Conservation (phyloP, 2,329 filamentous ascomycete species). For the Hypoxylon sp. region DNA sequence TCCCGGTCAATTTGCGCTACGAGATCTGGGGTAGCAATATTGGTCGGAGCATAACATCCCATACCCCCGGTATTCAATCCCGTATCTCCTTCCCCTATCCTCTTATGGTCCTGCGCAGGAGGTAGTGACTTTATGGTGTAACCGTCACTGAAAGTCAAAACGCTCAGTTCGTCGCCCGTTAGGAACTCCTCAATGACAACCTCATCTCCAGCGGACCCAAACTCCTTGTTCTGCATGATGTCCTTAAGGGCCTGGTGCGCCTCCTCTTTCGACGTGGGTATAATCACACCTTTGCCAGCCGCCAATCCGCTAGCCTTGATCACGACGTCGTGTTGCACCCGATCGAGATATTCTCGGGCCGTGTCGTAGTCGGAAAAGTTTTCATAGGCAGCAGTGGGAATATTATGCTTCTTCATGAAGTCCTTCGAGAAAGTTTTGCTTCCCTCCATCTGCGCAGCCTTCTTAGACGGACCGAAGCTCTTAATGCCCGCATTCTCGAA, state of each 20-base stretch:
- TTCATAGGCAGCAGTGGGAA: conserved; percentile 91
- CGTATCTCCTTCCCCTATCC: conserved; percentile 88
- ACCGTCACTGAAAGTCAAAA: conserved; percentile 92
- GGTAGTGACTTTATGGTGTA: conserved; percentile 86
- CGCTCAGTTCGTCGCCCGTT: conserved; percentile 90
- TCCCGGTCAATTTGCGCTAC: conserved; percentile 82
- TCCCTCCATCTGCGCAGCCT: conserved; percentile 91
- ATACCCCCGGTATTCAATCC: conserved; percentile 97
- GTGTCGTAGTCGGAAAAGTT: conserved; percentile 85
- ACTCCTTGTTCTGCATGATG: conserved; percentile 91
- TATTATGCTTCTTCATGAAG: conserved; percentile 92
- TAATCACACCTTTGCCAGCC: conserved; percentile 94
- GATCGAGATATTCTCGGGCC: conserved; percentile 80
- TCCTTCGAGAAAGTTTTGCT: conserved; percentile 98
- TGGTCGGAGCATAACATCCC: conserved; percentile 96
- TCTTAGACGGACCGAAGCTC: conserved; percentile 87
- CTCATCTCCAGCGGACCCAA: conserved; percentile 87
- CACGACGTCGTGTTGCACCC: conserved; percentile 79
- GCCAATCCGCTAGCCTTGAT: conserved; percentile 95
- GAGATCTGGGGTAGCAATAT: conserved; percentile 80
- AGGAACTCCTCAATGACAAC: conserved; percentile 97
- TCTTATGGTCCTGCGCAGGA: conserved; percentile 96
- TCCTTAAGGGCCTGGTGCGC: conserved; percentile 84
- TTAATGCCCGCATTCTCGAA: conserved; percentile 81
- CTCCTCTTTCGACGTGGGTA: conserved; percentile 84